These are phyloP conservation scores for Lactarius indigo DNA, from an alignment of 768 basidiomycete species.

Conservation along the genomic window DNA sequence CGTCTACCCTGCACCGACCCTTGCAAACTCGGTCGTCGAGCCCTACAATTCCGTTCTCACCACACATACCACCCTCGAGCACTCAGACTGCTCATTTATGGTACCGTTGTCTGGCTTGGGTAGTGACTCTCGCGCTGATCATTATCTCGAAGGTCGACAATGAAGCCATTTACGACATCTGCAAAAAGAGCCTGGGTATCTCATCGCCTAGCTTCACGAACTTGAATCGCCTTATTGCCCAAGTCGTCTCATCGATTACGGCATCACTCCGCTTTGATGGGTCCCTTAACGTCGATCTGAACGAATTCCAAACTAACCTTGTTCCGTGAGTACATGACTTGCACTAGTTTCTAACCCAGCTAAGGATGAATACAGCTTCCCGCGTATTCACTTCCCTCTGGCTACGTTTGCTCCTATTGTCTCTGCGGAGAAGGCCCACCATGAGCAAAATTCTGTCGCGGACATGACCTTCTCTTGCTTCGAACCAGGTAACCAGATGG, in stretches of 20 bases:
- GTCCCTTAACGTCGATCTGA: constrained; percentile 63
- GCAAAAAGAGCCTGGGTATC: constrained; percentile 54
- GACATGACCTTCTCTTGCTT: constrained; percentile 75
- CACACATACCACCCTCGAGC: constrained; percentile 98
- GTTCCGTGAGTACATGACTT: constrained; percentile 42
- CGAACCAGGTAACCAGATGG: constrained; percentile 76
- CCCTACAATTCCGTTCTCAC: constrained; percentile 98
- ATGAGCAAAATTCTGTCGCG: constrained; percentile 66
- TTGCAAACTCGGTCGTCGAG: constrained; percentile 96
- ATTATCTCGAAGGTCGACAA: constrained; percentile 44
- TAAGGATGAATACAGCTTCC: constrained; percentile 40
- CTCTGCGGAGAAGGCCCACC: constrained; percentile 59
- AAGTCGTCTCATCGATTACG: constrained; percentile 50
- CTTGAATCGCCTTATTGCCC: constrained; percentile 64
- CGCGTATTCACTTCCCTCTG: constrained; percentile 66
- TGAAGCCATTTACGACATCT: constrained; percentile 69
- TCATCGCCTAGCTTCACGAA: constrained; percentile 58
- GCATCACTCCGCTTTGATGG: constrained; percentile 60
- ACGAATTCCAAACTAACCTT: constrained; percentile 71
- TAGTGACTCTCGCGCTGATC: neutral
- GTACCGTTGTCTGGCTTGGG: constrained; percentile 36
- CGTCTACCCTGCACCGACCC: constrained; percentile 92
- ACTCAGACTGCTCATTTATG: constrained; percentile 99
- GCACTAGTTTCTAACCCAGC: constrained; percentile 17
- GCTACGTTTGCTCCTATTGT: constrained; percentile 66